These are phyloP conservation scores for Penicillium chermesinum DNA, from an alignment of 495 filamentous ascomycete species.

Conservation along the genomic window DNA sequence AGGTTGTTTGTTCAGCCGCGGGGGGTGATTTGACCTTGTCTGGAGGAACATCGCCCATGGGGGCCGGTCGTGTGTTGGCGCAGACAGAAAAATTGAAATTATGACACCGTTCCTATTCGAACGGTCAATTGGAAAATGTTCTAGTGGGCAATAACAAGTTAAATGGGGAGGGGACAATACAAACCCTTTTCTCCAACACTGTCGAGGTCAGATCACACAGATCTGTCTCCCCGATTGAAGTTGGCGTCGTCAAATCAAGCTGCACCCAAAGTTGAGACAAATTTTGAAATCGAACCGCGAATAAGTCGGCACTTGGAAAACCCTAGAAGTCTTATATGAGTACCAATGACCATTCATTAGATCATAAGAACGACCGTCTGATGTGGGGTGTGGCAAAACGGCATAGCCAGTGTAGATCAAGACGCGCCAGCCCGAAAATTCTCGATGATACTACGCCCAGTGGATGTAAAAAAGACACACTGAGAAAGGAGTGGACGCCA, in stretches of 20 bases:
- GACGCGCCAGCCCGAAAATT: too few species aligned
- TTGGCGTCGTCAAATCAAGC: too few species aligned
- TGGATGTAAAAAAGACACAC: background rate
- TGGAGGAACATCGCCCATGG: conserved; percentile 35
- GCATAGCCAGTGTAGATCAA: background rate
- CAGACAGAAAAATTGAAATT: background rate
- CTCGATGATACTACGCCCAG: background rate
- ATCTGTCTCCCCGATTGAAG: too few species aligned
- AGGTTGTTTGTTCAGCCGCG: conserved; percentile 15
- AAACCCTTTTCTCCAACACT: too few species aligned
- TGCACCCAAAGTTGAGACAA: too few species aligned
- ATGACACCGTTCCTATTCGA: background rate
- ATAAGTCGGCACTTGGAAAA: too few species aligned
- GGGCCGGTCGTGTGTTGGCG: conserved; percentile 10
- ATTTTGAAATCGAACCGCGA: too few species aligned
- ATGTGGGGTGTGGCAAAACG: background rate
- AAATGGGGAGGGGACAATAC: too few species aligned
- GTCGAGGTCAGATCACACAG: too few species aligned
- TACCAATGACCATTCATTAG: background rate
- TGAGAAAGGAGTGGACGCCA: background rate
- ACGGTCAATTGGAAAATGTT: background rate
- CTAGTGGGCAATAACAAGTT: background rate
- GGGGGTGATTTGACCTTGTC: conserved; percentile 19
- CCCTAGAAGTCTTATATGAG: background rate
- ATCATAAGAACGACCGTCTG: background rate